Evolutionary conservation across 2,329 filamentous ascomycete genomes (phyloP), one percentile per base, ranked within the genome.

Genomic region (Sporothrix luriei): DNA sequence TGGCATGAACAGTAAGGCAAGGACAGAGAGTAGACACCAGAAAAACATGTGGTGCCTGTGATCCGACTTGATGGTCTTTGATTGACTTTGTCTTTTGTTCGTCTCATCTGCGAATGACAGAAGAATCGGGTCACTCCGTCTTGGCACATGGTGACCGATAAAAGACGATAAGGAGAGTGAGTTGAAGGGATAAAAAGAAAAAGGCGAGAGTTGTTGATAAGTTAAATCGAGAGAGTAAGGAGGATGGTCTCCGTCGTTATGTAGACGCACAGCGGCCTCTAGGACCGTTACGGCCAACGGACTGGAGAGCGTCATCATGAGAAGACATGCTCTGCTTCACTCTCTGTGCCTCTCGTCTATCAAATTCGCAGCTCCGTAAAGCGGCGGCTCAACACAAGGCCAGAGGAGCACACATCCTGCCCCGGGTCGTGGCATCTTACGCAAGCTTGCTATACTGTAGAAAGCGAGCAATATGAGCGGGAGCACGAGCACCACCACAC

Each of bases 401-500:
- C 4, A n/a, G 29, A 33, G 26, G 26, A 38, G 54, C 29, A 57
- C 6, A 57, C 54, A n/a, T 6, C 14, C 26, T n/a, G n/a, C 38
- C 54, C 54, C 54, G 54, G 54, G 29, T 57, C 16, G 29, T 57
- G 54, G 54, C 54, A 59, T 21, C 54, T 59, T 59, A 59, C 54
- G 54, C 54, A 59, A 59, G 19, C 51, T 24, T 54, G 21, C 13
- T 24, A 13, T 7, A 7, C 33, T 33, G 33, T 6, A 6, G 33
- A 26, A 16, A 24, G 51, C 21, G 51, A 14, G 51, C 24, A 29
- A 54, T 54, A 29, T 29, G 29, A 11, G 21, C 24, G 51, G 24
- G 24, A 54, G 10, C 5, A 29, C 13, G 24, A 33, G 33, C 33
- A 29, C 24, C 26, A 26, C 24, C 51, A 54, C 54, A n/a, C 29